These are phyloP conservation scores for Chalciporus chontae DNA, from an alignment of 768 basidiomycete species.

Conservation along the genomic window DNA sequence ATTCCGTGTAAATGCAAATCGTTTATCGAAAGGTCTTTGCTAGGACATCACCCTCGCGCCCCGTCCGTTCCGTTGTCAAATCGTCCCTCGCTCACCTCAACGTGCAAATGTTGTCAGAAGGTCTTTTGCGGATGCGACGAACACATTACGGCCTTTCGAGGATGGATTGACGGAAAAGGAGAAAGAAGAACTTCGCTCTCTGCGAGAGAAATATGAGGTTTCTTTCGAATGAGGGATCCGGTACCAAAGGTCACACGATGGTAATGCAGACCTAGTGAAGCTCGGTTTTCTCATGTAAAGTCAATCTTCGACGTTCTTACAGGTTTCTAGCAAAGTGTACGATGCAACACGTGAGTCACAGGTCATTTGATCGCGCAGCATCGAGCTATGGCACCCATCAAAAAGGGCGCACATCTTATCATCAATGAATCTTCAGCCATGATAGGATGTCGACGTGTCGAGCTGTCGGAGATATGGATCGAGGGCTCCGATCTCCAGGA, in stretches of 20 bases:
- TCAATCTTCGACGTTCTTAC: neutral
- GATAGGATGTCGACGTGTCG: too few species aligned
- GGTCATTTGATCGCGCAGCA: neutral
- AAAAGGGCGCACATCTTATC: neutral
- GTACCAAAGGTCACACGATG: neutral
- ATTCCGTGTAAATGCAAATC: neutral
- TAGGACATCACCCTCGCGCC: conserved; percentile 3
- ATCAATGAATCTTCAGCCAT: neutral
- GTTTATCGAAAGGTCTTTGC: neutral
- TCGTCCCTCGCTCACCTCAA: conserved; percentile 1
- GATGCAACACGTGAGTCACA: neutral
- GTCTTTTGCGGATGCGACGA: conserved; percentile 3
- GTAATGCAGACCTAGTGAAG: neutral
- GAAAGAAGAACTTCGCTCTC: neutral
- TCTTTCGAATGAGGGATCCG: neutral
- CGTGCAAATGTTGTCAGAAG: conserved; percentile 1
- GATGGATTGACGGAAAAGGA: neutral
- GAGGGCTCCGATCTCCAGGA: neutral
- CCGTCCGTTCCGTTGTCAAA: conserved; percentile 4
- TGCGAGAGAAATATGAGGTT: neutral
- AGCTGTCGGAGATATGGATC: neutral
- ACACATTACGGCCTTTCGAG: conserved; percentile 1
- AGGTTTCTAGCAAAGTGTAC: neutral
- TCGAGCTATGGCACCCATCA: neutral
- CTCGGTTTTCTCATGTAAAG: neutral